These are phyloP conservation scores for Hordeum pubiflorum DNA, from an alignment of 202 grass and related monocot genomes.

Conservation along the genomic window DNA sequence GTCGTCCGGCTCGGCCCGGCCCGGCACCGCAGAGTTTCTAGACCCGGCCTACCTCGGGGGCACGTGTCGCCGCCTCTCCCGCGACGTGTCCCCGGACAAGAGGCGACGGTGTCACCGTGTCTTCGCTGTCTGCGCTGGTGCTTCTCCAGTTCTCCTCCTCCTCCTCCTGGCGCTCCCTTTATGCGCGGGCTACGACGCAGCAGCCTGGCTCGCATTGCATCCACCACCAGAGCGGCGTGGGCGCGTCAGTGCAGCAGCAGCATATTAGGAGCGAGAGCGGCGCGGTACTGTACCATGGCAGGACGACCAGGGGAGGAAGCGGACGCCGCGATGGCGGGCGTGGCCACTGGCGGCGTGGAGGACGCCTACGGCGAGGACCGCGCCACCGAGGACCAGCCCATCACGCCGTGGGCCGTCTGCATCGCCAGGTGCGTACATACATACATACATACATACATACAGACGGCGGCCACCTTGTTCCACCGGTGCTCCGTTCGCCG, in stretches of 20 bases:
- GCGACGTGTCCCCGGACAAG: conserved; percentile 32
- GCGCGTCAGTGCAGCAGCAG: not conserved
- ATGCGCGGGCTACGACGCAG: not conserved
- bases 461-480: not conserved
- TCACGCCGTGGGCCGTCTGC: conserved; percentile 79
- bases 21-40: conserved; percentile 1
- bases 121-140: conserved; percentile 22
- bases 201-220: not conserved
- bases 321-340: conserved; percentile 19
- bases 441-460: not conserved
- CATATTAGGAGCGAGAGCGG: conserved; percentile 13
- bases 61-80: conserved; percentile 35
- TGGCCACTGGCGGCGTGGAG: conserved; percentile 64
- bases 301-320: conserved; percentile 29
- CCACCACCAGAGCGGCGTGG: not conserved
- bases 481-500: too few relatives aligned
- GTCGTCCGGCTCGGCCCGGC: not conserved
- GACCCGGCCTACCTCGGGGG: conserved; percentile 22
- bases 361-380: conserved; percentile 87
- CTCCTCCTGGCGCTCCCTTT: conserved; percentile 13
- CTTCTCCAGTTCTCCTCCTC: not conserved
- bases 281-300: conserved; percentile 30
- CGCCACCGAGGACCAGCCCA: conserved; percentile 73
- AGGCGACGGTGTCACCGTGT: conserved; percentile 22
- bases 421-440: conserved; percentile 43